Conservation (phyloP, 2,329 filamentous ascomycete genomes). For the Diaporthe vexans region DNA sequence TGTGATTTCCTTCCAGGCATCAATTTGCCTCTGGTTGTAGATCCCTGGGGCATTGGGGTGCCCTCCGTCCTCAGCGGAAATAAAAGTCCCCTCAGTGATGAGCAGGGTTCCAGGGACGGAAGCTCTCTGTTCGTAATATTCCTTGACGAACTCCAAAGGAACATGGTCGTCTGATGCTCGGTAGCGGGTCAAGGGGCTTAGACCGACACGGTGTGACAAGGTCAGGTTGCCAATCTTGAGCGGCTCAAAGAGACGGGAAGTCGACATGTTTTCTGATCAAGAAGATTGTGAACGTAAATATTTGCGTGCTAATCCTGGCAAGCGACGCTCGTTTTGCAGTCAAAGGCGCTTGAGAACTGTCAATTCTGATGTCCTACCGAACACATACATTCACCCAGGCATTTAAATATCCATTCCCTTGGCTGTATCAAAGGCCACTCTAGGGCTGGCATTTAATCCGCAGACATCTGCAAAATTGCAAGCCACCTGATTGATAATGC, state of each 20-base stretch:
- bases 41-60: conserved; percentile 57
- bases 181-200: conserved; percentile 1
- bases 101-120: conserved; percentile 53
- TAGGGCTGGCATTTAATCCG: neutral
- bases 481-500: neutral
- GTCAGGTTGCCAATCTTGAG: conserved; percentile 26
- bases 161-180: conserved; percentile 35
- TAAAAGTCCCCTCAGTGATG: conserved; percentile 68
- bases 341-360: neutral
- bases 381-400: neutral
- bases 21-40: conserved; percentile 64
- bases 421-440: too few relatives aligned
- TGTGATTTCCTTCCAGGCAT: conserved; percentile 68
- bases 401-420: neutral
- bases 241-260: conserved; percentile 22
- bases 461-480: neutral
- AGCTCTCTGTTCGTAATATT: conserved; percentile 28
- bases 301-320: neutral
- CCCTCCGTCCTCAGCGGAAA: conserved; percentile 61
- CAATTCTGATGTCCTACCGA: neutral
- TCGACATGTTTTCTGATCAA: neutral
- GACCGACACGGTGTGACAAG: conserved; percentile 17
- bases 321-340: too few relatives aligned
- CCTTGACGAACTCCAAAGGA: conserved; percentile 7
- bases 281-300: neutral